Evolutionary conservation across 768 basidiomycete genomes (phyloP).

Genomic region (Leccinum barrowsii): DNA sequence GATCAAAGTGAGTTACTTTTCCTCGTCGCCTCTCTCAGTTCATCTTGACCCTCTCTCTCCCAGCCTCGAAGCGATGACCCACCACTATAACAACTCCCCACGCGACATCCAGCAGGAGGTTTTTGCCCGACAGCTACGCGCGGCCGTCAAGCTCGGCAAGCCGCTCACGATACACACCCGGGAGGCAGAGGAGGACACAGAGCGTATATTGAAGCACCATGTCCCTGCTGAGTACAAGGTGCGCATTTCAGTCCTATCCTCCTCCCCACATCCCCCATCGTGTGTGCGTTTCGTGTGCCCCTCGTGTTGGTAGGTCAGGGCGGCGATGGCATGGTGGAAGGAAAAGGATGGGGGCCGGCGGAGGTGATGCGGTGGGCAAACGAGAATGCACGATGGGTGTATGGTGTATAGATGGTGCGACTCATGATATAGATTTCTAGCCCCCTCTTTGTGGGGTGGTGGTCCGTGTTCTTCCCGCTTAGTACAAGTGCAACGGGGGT

Average conservation of each 20-base stretch:
- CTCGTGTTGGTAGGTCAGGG: constrained; percentile 15
- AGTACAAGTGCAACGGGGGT: too few species aligned
- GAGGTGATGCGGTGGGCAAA: constrained; percentile 58
- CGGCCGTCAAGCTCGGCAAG: constrained; percentile 66
- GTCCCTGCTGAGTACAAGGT: constrained; percentile 72
- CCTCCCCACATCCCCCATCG: background rate
- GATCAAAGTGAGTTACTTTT: constrained; percentile 49
- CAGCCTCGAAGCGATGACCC: constrained; percentile 71
- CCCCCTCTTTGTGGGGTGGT: too few species aligned
- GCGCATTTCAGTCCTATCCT: constrained; percentile 1
- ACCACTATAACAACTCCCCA: constrained; percentile 79
- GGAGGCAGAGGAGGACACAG: constrained; percentile 82
- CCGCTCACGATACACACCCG: constrained; percentile 84
- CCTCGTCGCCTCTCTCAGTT: background rate
- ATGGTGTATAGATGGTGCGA: constrained; percentile 37
- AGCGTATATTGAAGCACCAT: constrained; percentile 67
- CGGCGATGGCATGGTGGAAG: background rate
- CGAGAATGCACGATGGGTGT: constrained; percentile 61
- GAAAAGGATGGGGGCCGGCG: constrained; percentile 45
- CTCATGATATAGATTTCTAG: background rate
- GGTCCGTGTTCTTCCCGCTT: too few species aligned
- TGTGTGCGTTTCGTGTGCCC: too few species aligned
- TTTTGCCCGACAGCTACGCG: constrained; percentile 63
- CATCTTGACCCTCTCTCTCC: too few species aligned
- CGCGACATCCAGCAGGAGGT: constrained; percentile 63